Evolutionary conservation across 495 filamentous ascomycete species (phyloP), one percentile per base, ranked within the genome.

Genomic region (Penicillium lividum): DNA sequence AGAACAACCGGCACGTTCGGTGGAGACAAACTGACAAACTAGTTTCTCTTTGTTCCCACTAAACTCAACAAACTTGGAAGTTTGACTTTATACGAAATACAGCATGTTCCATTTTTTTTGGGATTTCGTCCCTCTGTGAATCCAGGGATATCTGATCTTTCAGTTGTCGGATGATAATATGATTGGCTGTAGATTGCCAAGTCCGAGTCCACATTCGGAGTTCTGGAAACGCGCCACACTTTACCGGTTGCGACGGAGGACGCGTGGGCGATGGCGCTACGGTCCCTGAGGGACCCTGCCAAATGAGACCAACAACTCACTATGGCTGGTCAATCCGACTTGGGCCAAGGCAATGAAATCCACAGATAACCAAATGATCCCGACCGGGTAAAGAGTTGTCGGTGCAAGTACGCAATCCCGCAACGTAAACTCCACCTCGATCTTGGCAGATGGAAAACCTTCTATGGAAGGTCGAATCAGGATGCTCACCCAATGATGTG

Each of bases 241-340:
- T 16, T n/a, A 30, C 38, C 27, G 5, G 16, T 34, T 53, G 36
- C 25, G 31, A 43, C 42, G 16, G 10, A 50, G 30, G 64, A 61
- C 64, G 61, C 61, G 64, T 58, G 63, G 63, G 48, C 53, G 40
- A 47, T 60, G 54, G 63, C 57, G 55, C 38, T 62, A 48, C 42
- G 15, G 44, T 54, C 28, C 30, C 42, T 10, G 52, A 45, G 30
- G 29, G 48, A n/a, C 10, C 16, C 38, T 40, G 38, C 38, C 4
- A 49, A 29, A 49, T 49, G 15, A 49, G 28, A 29, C 28, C 46
- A 28, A 49, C 46, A 5, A 13, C 15, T 15, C 27, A 11, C 46
- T 49, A 1, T 33, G 46, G 31, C 46, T 49, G 46, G 46, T 30
- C 46, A 49, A 49, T 4, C 31, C 10, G 46, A 49, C 16, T n/a